Base-by-base conservation (phyloP, 495 filamentous ascomycete genomes). In the Xylaria venustula region DNA sequence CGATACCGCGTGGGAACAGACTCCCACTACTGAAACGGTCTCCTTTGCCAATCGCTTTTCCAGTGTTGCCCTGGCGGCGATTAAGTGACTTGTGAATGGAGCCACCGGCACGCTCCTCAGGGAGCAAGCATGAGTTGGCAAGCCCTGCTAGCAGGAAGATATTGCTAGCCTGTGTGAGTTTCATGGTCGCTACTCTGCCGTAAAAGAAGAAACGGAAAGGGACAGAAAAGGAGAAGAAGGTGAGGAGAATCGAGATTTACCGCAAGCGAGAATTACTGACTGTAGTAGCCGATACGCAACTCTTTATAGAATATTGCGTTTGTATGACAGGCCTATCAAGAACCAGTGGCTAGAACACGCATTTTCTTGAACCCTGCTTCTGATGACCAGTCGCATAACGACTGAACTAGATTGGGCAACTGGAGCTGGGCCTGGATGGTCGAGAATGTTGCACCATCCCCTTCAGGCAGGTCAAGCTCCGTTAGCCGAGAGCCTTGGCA, bases 1-100 rank as follows among this genome's bases (percentile, higher is more conserved):
- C 73, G 6, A 75, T 55, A 14, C 73, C 71, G 6, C 59, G 50
- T 8, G 73, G 73, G n/a, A 63, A 62, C 23, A 67, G 50, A 1
- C 41, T 67, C 0, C 71, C 71, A 22, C 44, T 54, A 20, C 44
- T 52, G 65, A 71, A 75, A 2, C 73, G 60, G 51, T 74, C 70
- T 19, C 67, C 71, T 7, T 41, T 69, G 7, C 66, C 72, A 46
- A 75, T 69, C 40, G 71, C 59, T 9, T 66, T 46, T 12, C 61
- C 63, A 36, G 19, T 63, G 17, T 45, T 63, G 12, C 59, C 54
- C 46, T 68, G 66, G 45, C 66, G 66, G 8, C 55, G 25, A 20
- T 37, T 19, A 22, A 62, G 44, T 26, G 25, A 36, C 32, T 45
- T 50, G 25, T 44, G 57, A n/a, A 60, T 28, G 46, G 26, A n/a